Base-by-base conservation (phyloP, 345 rosid genomes). In the Hibiscus trionum region DNA sequence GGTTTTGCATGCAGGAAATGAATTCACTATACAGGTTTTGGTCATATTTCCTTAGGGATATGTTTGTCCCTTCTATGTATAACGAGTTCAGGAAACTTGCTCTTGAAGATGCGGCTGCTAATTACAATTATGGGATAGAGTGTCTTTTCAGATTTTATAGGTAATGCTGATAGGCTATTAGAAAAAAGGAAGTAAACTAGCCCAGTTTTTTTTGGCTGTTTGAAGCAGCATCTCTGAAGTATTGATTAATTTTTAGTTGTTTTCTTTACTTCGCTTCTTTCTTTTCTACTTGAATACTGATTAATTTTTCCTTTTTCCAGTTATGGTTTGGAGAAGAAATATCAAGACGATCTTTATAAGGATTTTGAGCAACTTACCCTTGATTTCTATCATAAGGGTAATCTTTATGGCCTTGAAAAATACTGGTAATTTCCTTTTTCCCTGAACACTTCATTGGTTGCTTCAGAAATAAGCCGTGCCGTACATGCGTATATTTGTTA, bases 61-160 rank as follows among this genome's bases (percentile, higher is more conserved):
- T 82, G 71, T 88, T 90, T 84, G 87, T 86, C 35, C 86, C 85
- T 56, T 84, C 96, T 31, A 88, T 95, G 90, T 95, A 95, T 80
- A 83, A 90, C 35, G 99, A 95, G 77, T 95, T 95, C 81, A 83
- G 72, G 79, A 92, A 87, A 81, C 72, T 84, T 73, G 96, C 99
- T 31, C 82, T 86, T 55, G 99, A 95, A 79, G 99, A 94, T 83
- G 92, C 96, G 33, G 87, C 89, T 69, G 87, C 84, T 49, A 84
- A 78, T 84, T 95, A 95, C 83, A 65, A 85, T 80, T 95, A 95
- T 80, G 99, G 99, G 65, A 70, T 86, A 39, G 97, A 92, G 84
- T 92, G 97, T 75, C 97, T 95, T 80, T 95, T 95, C 87, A 88
- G 99, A 83, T 95, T 92, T 80, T 95, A 88, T 69, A 95, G 99